Percentiles rank a stretch among this genome's conserved stretches.
phyloP scores from a whole-genome alignment of 768 basidiomycete genomes.

The Russula ochroleuca region DNA sequence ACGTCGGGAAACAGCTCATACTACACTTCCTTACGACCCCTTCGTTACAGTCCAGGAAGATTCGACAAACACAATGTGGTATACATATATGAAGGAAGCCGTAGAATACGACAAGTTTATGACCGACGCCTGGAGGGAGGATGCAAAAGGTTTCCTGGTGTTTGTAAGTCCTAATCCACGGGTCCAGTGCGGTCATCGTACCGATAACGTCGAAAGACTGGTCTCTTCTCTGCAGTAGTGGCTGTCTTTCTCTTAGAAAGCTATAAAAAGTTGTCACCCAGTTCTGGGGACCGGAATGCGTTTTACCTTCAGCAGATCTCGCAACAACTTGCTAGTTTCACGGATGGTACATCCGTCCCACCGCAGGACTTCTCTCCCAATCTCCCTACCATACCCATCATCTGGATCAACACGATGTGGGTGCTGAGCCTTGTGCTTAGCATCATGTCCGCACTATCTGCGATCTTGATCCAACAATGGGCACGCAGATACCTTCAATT shows the following conservation, averaged over 20 bases:
- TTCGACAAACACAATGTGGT: constrained; percentile 20
- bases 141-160: constrained; percentile 18
- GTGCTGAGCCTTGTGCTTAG: constrained; percentile 21
- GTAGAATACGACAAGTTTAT: constrained; percentile 16
- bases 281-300: constrained; percentile 3
- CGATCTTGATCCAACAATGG: constrained; percentile 22
- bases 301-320: constrained; percentile 18
- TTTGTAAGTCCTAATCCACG: constrained; percentile 19
- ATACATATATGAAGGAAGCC: constrained; percentile 16
- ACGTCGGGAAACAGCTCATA: neutral
- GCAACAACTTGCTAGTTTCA: constrained; percentile 15
- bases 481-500: constrained; percentile 24
- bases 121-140: constrained; percentile 22
- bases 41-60: constrained; percentile 6
- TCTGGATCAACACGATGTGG: constrained; percentile 24
- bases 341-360: neutral
- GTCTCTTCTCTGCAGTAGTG: constrained; percentile 28
- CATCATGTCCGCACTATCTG: constrained; percentile 22
- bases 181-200: neutral
- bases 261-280: constrained; percentile 22
- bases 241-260: constrained; percentile 27
- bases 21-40: neutral
- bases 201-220: constrained; percentile 19
- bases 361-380: neutral
- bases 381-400: neutral